Base-by-base conservation (phyloP, 352 stramenopile genomes). In the Pythium dissotocum region DNA sequence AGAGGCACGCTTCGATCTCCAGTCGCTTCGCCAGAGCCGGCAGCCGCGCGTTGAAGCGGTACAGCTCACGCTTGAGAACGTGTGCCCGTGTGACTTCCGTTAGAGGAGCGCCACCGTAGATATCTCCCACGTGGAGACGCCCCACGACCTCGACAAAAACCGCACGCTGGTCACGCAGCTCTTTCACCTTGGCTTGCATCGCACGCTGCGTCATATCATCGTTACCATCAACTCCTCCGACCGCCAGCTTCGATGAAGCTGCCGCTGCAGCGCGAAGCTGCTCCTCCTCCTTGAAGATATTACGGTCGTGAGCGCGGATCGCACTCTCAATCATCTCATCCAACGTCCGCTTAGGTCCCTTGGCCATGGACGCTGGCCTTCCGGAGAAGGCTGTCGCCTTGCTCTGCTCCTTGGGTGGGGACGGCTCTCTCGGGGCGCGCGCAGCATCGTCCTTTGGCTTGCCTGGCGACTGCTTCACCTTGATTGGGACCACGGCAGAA, bases 21-120 rank as follows among this genome's bases (percentile, higher is more conserved):
- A 73, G 60, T 1, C 67, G 67, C 51, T 75, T 75, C 33, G 63
- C 69, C 24, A 71, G 38, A 12, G 63, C 69, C 0, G 63, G 69
- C 14, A 75, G 54, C 26, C 63, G 63, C 18, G 51, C 21, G 1
- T 64, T 28, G 38, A 75, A 68, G 12, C 69, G 69, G 33, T 58
- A 71, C 5, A 71, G 6, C 33, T 75, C 69, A 8, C 63, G 63
- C 49, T 75, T 74, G 51, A 63, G 26, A 1, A 52, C 24, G n/a
- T 69, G 58, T 7, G 30, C 21, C 2, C 30, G 21, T 6, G 48
- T 33, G 21, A 32, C 30, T 13, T 73, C 61, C 1, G 35, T 26
- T 21, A 59, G 28, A 6, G 30, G 14, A 26, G 18, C 12, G 13
- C 44, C 30, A 32, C 6, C 10, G 26, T 24, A 24, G 21, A 16